Evolutionary conservation across 176 grass and related monocot species (phyloP).

Genomic region (Musa acuminata): DNA sequence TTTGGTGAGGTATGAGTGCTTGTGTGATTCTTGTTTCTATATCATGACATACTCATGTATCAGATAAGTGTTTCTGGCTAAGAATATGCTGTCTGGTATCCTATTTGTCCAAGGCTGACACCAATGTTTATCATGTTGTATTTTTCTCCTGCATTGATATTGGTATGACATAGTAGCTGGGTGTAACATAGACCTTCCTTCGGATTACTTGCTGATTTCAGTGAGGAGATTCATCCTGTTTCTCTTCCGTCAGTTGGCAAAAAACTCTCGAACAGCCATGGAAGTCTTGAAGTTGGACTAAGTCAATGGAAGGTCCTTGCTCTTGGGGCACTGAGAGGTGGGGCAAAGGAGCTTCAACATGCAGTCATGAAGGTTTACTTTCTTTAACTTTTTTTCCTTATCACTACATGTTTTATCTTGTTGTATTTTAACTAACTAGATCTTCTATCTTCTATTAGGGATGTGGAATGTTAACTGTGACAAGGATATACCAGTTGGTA

Average conservation of each 20-base stretch:
- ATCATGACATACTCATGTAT: too few species aligned
- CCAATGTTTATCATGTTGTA: too few species aligned
- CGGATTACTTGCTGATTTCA: conserved; percentile 11
- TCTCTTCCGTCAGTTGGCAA: conserved; percentile 51
- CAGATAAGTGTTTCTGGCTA: not conserved
- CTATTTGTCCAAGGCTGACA: not conserved
- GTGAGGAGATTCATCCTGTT: conserved; percentile 25
- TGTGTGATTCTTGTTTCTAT: too few species aligned
- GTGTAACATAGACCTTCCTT: not conserved
- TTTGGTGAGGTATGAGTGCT: too few species aligned
- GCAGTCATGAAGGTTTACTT: conserved; percentile 61
- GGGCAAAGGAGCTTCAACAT: conserved; percentile 60
- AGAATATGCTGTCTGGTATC: not conserved
- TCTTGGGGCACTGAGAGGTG: conserved; percentile 52
- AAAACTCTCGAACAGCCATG: conserved; percentile 37
- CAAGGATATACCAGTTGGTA: conserved; percentile 80
- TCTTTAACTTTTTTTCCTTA: conserved; percentile 10
- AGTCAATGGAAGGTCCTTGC: conserved; percentile 63
- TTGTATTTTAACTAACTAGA: conserved; percentile 22
- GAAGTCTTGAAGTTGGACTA: conserved; percentile 49
- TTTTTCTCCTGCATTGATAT: not conserved
- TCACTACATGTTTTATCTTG: not conserved
- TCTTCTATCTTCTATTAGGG: conserved; percentile 42
- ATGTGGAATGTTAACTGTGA: conserved; percentile 65
- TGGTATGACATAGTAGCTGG: not conserved